Evolutionary conservation across 2,329 filamentous ascomycete species (phyloP).

Genomic region (Monilinia fructigena): DNA sequence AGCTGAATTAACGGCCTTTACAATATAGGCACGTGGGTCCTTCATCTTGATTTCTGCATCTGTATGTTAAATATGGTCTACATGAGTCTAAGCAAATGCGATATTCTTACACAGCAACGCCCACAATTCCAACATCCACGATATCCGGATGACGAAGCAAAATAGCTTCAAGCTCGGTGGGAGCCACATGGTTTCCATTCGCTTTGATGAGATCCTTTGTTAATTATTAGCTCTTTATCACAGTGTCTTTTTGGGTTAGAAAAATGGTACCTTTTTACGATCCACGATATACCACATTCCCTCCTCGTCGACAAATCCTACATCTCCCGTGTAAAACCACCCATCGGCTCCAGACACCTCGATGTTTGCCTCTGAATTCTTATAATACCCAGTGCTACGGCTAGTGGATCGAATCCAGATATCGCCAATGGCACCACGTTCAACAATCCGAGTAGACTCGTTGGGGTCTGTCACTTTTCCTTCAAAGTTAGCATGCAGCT

Average conservation of each 20-base stretch:
- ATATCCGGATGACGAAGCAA: slow-evolving; percentile 45
- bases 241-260: neutral
- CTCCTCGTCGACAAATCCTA: slow-evolving; percentile 64
- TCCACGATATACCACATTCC: slow-evolving; percentile 89
- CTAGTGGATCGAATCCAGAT: slow-evolving; percentile 1
- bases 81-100: neutral
- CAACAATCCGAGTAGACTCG: neutral
- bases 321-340: slow-evolving; percentile 38
- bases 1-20: neutral
- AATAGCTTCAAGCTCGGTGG: slow-evolving; percentile 48
- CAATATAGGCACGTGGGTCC: slow-evolving; percentile 1
- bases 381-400: neutral
- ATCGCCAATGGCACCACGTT: neutral
- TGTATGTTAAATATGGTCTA: neutral
- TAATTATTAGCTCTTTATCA: neutral
- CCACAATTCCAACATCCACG: slow-evolving; percentile 48
- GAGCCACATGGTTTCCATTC: slow-evolving; percentile 51
- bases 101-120: slow-evolving; percentile 39
- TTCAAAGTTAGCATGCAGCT: slow-evolving; percentile 10
- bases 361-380: neutral
- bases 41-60: neutral
- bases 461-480: neutral
- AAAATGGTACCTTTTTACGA: slow-evolving; percentile 43
- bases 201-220: slow-evolving; percentile 45
- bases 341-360: slow-evolving; percentile 1